These are phyloP conservation scores for Glycine latifolia DNA, from an alignment of 306 rosid species.

Conservation along the genomic window DNA sequence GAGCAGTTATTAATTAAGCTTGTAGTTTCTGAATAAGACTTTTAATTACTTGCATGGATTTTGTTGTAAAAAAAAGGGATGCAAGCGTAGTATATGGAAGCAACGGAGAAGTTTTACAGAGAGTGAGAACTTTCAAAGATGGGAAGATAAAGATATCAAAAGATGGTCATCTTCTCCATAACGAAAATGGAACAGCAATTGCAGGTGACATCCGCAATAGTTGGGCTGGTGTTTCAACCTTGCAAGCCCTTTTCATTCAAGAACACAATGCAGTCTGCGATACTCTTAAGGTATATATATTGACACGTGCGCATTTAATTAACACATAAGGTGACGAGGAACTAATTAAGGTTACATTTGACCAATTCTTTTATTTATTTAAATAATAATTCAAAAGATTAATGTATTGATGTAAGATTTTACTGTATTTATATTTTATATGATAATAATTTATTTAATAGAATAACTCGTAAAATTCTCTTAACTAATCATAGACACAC, in stretches of 20 bases:
- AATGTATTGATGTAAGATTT: no score
- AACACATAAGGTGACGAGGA: not conserved
- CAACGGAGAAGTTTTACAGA: slow-evolving; percentile 17
- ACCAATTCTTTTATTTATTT: no score
- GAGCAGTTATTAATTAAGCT: not conserved
- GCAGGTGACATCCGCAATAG: slow-evolving; percentile 66
- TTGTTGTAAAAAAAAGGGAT: slow-evolving; percentile 53
- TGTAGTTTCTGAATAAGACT: not conserved
- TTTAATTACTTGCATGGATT: not conserved
- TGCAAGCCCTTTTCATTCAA: slow-evolving; percentile 63
- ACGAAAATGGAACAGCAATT: slow-evolving; percentile 58
- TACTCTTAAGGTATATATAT: slow-evolving; percentile 53
- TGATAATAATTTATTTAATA: no score
- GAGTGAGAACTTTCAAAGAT: no score
- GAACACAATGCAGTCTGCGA: slow-evolving; percentile 71
- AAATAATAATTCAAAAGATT: no score
- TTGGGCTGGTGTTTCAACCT: slow-evolving; percentile 71
- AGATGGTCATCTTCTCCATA: slow-evolving; percentile 56
- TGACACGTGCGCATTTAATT: no score
- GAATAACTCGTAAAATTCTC: no score
- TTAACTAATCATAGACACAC: no score
- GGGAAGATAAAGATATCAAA: slow-evolving; percentile 51
- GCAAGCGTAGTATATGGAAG: slow-evolving; percentile 69
- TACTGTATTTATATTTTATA: no score
- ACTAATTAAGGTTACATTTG: not conserved